A percentile compares a stretch with the other conserved stretches of the same genome.
Evolutionary conservation across 2,329 filamentous ascomycete genomes (phyloP).

Genomic region (Ceratocystis destructans): DNA sequence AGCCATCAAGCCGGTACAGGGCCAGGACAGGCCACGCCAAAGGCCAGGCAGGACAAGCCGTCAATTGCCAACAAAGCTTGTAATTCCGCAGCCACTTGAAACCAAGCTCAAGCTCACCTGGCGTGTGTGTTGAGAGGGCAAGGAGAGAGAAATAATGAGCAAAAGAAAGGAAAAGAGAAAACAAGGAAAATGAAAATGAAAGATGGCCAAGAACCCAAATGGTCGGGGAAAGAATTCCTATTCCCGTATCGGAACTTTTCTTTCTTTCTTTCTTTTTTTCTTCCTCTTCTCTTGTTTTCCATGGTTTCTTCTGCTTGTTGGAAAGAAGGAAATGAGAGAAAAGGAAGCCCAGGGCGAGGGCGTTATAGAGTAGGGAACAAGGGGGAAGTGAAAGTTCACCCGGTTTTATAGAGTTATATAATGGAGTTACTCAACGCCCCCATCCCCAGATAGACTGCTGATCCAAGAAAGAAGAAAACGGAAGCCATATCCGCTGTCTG

Average conservation of each 20-base stretch:
- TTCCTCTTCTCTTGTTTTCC: neutral
- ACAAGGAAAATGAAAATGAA: neutral
- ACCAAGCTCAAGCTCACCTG: neutral
- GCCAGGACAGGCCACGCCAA: neutral
- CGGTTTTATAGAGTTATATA: neutral
- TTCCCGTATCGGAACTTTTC: neutral
- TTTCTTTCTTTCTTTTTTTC: too few species aligned
- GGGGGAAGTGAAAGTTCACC: neutral
- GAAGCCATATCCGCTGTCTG: too few species aligned
- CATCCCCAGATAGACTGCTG: neutral
- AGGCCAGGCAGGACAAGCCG: too few species aligned
- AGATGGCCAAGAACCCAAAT: neutral
- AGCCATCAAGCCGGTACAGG: too few species aligned
- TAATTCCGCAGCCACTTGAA: neutral
- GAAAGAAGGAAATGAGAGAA: constrained; percentile 3
- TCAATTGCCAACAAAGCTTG: neutral
- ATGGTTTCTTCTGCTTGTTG: neutral
- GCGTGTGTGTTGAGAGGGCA: too few species aligned
- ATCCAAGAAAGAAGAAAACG: neutral
- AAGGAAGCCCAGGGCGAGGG: neutral
- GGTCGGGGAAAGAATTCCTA: neutral
- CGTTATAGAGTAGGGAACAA: neutral
- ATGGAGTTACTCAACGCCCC: neutral
- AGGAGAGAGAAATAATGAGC: too few species aligned
- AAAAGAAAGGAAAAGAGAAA: too few species aligned